Conservation (phyloP, 768 basidiomycete species). For the Tricholoma saponaceum region DNA sequence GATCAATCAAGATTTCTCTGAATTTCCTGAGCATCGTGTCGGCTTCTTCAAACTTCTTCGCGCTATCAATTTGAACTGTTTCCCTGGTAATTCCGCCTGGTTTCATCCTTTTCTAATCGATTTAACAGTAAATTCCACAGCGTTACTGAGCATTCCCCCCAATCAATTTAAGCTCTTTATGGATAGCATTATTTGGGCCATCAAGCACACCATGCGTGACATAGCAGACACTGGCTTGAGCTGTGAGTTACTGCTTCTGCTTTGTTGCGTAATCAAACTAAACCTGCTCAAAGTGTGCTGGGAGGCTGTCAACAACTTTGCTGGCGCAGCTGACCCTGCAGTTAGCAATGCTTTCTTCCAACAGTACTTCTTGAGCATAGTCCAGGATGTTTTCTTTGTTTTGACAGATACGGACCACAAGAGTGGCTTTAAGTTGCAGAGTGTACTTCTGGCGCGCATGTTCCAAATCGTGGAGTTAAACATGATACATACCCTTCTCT, state of each 20-base stretch:
- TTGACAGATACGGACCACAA: slow-evolving; percentile 98
- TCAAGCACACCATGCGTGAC: slow-evolving; percentile 99
- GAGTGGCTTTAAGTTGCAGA: slow-evolving; percentile 96
- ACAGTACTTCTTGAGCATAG: slow-evolving; percentile 88
- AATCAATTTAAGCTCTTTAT: slow-evolving; percentile 95
- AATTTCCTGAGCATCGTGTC: slow-evolving; percentile 95
- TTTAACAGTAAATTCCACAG: slow-evolving; percentile 31
- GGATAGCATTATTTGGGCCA: slow-evolving; percentile 99
- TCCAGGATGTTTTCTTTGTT: slow-evolving; percentile 96
- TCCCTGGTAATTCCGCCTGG: slow-evolving; percentile 66
- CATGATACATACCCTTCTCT: slow-evolving; percentile 77
- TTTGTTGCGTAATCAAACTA: not conserved
- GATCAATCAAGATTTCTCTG: slow-evolving; percentile 99
- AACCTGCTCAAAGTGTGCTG: slow-evolving; percentile 60
- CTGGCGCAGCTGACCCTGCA: slow-evolving; percentile 61
- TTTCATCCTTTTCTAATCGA: not conserved
- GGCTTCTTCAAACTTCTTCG: slow-evolving; percentile 96
- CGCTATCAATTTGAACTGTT: slow-evolving; percentile 89
- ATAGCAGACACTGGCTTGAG: slow-evolving; percentile 90
- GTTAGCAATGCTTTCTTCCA: slow-evolving; percentile 95
- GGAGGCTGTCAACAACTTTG: slow-evolving; percentile 95
- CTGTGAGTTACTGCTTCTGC: slow-evolving; percentile 37
- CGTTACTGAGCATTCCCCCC: slow-evolving; percentile 83
- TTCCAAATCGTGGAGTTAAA: slow-evolving; percentile 89
- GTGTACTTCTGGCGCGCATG: slow-evolving; percentile 85